phyloP scores from a whole-genome alignment of 768 basidiomycete species.

The Hypsizygus marmoreus region DNA sequence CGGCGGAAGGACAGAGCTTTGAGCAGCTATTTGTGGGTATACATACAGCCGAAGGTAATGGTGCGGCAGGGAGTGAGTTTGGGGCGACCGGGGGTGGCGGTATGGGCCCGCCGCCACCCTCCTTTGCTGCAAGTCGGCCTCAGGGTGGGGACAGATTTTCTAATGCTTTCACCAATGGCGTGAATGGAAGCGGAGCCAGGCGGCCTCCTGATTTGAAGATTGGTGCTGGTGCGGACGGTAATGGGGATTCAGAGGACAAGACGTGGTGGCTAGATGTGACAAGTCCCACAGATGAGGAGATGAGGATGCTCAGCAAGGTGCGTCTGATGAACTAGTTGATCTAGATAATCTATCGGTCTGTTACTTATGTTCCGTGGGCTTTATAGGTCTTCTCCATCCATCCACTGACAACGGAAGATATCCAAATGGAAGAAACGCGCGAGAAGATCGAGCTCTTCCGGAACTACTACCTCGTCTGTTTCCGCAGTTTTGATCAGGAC shows the following conservation, averaged over 20 bases:
- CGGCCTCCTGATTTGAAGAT: constrained; percentile 1
- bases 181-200: constrained; percentile 13
- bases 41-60: constrained; percentile 18
- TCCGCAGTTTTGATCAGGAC: constrained; percentile 98
- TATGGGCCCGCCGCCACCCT: constrained; percentile 2
- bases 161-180: not conserved
- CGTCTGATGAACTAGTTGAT: constrained; percentile 14
- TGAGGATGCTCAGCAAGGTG: constrained; percentile 95
- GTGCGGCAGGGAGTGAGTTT: not conserved
- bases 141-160: too few species aligned
- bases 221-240: constrained; percentile 28
- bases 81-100: not conserved
- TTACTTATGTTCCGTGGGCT: too few species aligned
- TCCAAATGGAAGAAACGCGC: constrained; percentile 98
- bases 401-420: constrained; percentile 98
- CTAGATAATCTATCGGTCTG: too few species aligned
- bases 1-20: constrained; percentile 91
- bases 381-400: constrained; percentile 94
- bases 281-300: constrained; percentile 95
- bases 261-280: constrained; percentile 99
- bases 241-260: constrained; percentile 59
- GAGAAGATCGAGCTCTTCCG: constrained; percentile 99
- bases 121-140: constrained; percentile 5
- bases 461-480: constrained; percentile 98
- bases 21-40: constrained; percentile 82